Evolutionary conservation across 768 basidiomycete species (phyloP).

Genomic region (Leccinum uliginosum): DNA sequence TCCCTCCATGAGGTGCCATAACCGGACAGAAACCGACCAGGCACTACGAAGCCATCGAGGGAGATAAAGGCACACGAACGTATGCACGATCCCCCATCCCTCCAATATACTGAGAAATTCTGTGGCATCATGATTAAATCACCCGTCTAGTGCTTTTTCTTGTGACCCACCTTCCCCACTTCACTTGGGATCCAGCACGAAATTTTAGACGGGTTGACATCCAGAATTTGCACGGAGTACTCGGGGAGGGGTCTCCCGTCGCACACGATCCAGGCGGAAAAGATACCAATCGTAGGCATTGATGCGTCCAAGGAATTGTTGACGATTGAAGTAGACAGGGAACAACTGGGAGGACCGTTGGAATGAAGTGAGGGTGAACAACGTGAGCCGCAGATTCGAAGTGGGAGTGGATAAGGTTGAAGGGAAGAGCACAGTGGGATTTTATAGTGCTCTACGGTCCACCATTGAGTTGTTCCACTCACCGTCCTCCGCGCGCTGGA

Average conservation of each 20-base stretch:
- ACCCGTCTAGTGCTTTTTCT: neutral
- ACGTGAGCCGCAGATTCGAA: neutral
- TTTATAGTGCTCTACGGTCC: neutral
- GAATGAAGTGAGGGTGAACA: neutral
- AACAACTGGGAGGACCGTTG: too few relatives aligned
- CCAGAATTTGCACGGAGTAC: constrained; percentile 46
- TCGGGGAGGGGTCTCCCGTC: constrained; percentile 48
- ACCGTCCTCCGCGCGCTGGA: neutral
- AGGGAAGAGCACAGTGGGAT: neutral
- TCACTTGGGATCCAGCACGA: constrained; percentile 70
- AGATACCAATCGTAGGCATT: constrained; percentile 50
- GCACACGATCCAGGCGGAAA: constrained; percentile 66
- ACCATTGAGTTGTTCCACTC: neutral
- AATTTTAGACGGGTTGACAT: constrained; percentile 40
- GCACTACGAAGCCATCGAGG: constrained; percentile 60
- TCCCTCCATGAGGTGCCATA: constrained; percentile 49
- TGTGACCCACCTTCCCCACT: constrained; percentile 45
- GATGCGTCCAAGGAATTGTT: neutral
- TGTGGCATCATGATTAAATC: constrained; percentile 24
- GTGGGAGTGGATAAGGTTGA: neutral
- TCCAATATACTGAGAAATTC: constrained; percentile 63
- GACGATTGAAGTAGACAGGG: neutral
- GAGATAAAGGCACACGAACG: constrained; percentile 58
- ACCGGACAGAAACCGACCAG: constrained; percentile 61
- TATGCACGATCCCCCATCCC: constrained; percentile 49